Evolutionary conservation across 208 protist genomes (phyloP), one percentile per base, ranked within the genome.

Genomic region (Endotrypanum monterogeii): DNA sequence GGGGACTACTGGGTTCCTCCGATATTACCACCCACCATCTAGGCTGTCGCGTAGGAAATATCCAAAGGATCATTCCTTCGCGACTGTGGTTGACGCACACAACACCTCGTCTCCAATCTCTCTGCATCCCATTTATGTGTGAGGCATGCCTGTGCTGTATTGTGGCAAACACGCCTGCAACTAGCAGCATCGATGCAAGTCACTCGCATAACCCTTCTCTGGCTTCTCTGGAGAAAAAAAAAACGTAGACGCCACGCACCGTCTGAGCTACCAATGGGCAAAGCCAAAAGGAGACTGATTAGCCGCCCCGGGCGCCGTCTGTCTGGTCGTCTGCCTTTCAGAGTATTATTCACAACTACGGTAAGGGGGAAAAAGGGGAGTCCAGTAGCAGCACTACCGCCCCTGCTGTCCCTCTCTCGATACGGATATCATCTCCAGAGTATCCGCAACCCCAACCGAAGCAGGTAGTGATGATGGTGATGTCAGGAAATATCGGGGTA

Each of bases 341-440:
- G 52, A 8, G 82, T 79, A 11, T 55, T 41, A 6, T 71, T 74
- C 20, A 73, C 76, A 39, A 56, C 52, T 41, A 48, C 76, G 1
- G 81, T 84, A 46, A 93, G 83, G 70, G 89, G 89, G 57, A 93
- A 48, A 48, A 48, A n/a, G n/a, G 44, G 44, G 44, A 93, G 71
- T 90, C 80, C 48, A 93, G 80, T 72, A 89, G 83, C n/a, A 65
- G 55, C 61, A 80, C 73, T 1, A 86, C 62, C 51, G 61, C 81
- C 20, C 82, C 81, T n/a, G 73, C 63, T 18, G 81, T 73, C 2
- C 74, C 78, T 28, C 67, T 73, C 48, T 69, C 71, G 8, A 20
- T n/a, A n/a, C n/a, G n/a, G n/a, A n/a, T n/a, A n/a, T n/a, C n/a
- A n/a, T n/a, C n/a, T n/a, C n/a, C n/a, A n/a, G n/a, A n/a, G n/a